These are phyloP conservation scores for Didymella arachidicola DNA, from an alignment of 2,329 filamentous ascomycete species.

Conservation along the genomic window DNA sequence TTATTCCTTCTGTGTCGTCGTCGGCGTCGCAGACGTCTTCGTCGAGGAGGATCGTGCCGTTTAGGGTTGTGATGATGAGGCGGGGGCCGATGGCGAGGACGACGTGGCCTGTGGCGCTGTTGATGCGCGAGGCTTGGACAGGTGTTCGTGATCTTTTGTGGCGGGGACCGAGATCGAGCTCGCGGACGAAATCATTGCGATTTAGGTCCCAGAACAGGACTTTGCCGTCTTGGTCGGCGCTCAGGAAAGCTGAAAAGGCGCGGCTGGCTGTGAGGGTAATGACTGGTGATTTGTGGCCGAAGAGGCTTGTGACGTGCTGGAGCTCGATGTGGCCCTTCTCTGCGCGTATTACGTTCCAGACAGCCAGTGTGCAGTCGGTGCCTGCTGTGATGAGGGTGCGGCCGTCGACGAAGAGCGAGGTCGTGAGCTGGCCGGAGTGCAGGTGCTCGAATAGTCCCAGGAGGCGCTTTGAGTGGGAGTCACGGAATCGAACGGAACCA, in stretches of 20 bases:
- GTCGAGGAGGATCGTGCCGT: constrained; percentile 81
- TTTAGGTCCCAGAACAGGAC: constrained; percentile 96
- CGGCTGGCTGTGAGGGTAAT: constrained; percentile 84
- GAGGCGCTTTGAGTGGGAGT: constrained; percentile 80
- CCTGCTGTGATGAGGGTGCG: constrained; percentile 91
- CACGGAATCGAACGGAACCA: constrained; percentile 89
- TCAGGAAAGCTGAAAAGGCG: constrained; percentile 87
- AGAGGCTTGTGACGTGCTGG: constrained; percentile 78
- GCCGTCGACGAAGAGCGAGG: constrained; percentile 84
- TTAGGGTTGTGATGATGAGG: constrained; percentile 83
- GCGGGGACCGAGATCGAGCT: constrained; percentile 60
- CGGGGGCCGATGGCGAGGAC: constrained; percentile 80
- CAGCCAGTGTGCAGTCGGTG: constrained; percentile 87
- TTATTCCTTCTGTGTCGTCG: constrained; percentile 73
- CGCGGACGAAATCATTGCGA: constrained; percentile 82
- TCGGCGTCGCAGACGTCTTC: constrained; percentile 76
- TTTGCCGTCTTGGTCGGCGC: constrained; percentile 80
- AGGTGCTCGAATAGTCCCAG: constrained; percentile 93
- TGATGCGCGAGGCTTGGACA: constrained; percentile 79
- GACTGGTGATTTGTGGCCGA: constrained; percentile 87
- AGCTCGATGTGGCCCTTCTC: constrained; percentile 75
- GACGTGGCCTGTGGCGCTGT: constrained; percentile 90
- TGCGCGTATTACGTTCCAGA: constrained; percentile 75
- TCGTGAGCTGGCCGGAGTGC: constrained; percentile 88
- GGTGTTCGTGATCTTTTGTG: constrained; percentile 37